Conservation (phyloP, 352 stramenopile genomes). For the Globisporangium irregulare region DNA sequence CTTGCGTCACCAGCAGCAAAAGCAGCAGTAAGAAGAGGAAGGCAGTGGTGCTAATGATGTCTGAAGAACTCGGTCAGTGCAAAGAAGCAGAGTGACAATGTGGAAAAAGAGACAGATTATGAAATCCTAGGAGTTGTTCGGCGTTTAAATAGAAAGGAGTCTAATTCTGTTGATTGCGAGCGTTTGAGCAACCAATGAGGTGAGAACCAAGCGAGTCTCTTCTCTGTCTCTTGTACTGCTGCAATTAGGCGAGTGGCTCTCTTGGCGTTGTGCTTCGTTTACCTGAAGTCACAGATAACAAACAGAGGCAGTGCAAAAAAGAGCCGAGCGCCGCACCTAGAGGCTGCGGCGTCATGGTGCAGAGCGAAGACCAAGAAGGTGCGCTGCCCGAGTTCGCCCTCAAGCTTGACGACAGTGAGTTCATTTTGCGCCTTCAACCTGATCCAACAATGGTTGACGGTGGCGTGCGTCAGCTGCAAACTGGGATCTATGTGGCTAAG, state of each 20-base stretch:
- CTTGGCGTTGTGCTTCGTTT: neutral
- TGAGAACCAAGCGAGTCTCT: neutral
- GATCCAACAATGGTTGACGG: neutral
- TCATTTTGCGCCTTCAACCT: neutral
- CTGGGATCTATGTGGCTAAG: neutral
- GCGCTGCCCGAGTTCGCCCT: constrained; percentile 11
- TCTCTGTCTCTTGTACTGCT: neutral
- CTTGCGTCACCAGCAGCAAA: constrained; percentile 45
- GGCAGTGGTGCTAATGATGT: neutral
- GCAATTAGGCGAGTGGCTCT: neutral
- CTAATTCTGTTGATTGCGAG: constrained; percentile 7
- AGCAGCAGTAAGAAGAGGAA: constrained; percentile 20
- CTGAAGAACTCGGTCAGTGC: neutral
- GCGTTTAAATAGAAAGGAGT: constrained; percentile 8
- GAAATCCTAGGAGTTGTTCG: neutral
- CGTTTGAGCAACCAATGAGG: neutral
- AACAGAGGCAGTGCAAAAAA: neutral
- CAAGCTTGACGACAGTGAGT: constrained; percentile 16
- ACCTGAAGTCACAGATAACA: neutral
- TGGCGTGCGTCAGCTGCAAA: neutral
- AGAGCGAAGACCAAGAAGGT: constrained; percentile 7
- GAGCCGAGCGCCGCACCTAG: neutral
- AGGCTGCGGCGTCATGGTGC: constrained; percentile 13
- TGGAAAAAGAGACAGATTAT: neutral
- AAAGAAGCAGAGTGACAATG: neutral